Evolutionary conservation across 1,139 yeast species (phyloP), one percentile per base, ranked within the genome.

Genomic region (Saccharomyces pastorianus): DNA sequence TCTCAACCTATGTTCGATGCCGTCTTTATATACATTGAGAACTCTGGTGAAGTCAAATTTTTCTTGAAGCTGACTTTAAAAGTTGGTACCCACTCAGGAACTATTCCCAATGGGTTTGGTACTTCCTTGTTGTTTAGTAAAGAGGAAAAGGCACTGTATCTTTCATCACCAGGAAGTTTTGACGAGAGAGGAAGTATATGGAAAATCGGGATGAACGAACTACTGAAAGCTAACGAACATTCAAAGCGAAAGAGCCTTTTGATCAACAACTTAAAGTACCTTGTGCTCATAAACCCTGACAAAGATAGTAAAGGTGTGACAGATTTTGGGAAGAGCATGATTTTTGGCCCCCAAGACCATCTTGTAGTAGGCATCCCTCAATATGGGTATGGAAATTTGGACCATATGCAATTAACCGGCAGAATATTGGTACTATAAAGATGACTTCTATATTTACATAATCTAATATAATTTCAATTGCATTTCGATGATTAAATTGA

Each of bases 321-420:
- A 6, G 78, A 76, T n/a, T 78, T 75, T 62, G 83, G 82, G 1
- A 59, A 66, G 9, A 56, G 71, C 0, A 44, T 78, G 13, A 70
- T 64, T 6, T 26, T 51, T 3, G 64, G 64, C 1, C 61, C 62
- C 23, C 55, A 59, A 3, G 55, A 64, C 0, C 68, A 63, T 38
- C 44, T 80, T 28, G 66, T 75, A 7, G 68, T 78, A 6, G 82
- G 84, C 1, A 72, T 76, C 66, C 82, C 84, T 1, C 68, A 70
- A 46, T 76, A 65, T 58, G 77, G 79, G 7, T 64, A 65, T 31
- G 65, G 66, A 8, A 68, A 64, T 42, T 50, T 62, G 42, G 51
- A 58, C 5, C 47, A 50, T 3, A 17, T 54, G 26, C 60, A 59
- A 34, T 49, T 64, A 27, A 56, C 59, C 2, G 66, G 66, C 7